Evolutionary conservation across 2,329 filamentous ascomycete genomes (phyloP).

Genomic region (Metarhizium brunneum): DNA sequence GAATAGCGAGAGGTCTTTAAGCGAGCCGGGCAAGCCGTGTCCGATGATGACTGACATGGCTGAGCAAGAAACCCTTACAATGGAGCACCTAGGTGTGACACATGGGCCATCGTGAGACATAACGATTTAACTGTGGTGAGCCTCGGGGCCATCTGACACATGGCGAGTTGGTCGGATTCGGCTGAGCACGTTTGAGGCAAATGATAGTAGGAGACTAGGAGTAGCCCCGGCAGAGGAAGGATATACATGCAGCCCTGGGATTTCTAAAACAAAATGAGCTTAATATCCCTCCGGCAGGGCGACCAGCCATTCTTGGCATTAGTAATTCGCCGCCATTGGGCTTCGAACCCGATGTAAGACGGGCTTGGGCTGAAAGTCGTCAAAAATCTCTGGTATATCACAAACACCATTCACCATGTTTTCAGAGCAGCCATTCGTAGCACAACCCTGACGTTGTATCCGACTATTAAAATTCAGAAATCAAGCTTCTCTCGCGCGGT

Average conservation of each 20-base stretch:
- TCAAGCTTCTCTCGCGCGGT: too few relatives aligned
- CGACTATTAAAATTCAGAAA: too few relatives aligned
- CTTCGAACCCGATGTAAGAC: not conserved
- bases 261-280: too few relatives aligned
- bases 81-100: too few relatives aligned
- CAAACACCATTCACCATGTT: not conserved
- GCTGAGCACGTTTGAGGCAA: not conserved
- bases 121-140: not conserved
- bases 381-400: not conserved
- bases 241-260: not conserved
- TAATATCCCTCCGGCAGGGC: not conserved
- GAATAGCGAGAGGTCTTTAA: not conserved
- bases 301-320: not conserved
- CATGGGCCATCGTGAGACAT: not conserved
- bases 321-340: not conserved
- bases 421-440: too few relatives aligned
- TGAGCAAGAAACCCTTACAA: not conserved
- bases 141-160: not conserved
- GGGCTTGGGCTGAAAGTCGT: too few relatives aligned
- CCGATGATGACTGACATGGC: not conserved
- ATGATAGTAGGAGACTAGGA: not conserved
- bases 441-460: too few relatives aligned
- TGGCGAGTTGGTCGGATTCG: too few relatives aligned
- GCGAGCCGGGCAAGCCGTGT: not conserved
- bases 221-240: not conserved